phyloP scores from a whole-genome alignment of 2,329 filamentous ascomycete species.

The Raffaelea albimanens region DNA sequence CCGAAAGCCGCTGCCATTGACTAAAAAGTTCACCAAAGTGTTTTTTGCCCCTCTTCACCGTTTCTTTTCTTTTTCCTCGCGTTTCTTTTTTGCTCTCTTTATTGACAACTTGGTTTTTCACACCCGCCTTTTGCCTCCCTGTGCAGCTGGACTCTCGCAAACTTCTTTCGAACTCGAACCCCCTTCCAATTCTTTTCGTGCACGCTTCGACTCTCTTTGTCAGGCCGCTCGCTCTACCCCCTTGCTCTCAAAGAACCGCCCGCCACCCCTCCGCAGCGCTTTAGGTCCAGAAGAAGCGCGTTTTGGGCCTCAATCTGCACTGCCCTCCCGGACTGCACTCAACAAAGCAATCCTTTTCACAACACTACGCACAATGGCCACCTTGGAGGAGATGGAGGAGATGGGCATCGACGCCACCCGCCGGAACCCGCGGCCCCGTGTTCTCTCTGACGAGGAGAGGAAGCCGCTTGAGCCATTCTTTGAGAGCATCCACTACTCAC shows the following conservation, averaged over 20 bases:
- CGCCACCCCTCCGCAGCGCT: no score
- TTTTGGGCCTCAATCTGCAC: no score
- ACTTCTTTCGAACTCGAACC: neutral
- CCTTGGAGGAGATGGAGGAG: constrained; percentile 15
- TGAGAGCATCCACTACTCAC: constrained; percentile 89
- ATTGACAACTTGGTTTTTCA: no score
- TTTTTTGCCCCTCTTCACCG: constrained; percentile 5
- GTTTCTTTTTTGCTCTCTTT: neutral
- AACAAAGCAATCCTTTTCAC: no score
- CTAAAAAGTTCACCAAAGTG: neutral
- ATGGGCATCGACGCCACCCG: constrained; percentile 69
- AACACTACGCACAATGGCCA: constrained; percentile 7
- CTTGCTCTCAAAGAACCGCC: no score
- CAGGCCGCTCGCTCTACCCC: no score
- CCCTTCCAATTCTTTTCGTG: neutral
- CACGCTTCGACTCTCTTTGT: neutral
- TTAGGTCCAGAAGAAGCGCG: no score
- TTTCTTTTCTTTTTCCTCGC: neutral
- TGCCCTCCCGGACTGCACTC: no score
- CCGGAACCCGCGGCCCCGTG: constrained; percentile 78
- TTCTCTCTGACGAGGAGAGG: constrained; percentile 71
- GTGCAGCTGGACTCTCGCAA: no score
- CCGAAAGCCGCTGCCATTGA: constrained; percentile 4
- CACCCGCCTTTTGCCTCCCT: neutral
- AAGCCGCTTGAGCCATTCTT: constrained; percentile 82